Base-by-base conservation (phyloP, 2,329 filamentous ascomycete genomes). In the Colletotrichum echinochloae region DNA sequence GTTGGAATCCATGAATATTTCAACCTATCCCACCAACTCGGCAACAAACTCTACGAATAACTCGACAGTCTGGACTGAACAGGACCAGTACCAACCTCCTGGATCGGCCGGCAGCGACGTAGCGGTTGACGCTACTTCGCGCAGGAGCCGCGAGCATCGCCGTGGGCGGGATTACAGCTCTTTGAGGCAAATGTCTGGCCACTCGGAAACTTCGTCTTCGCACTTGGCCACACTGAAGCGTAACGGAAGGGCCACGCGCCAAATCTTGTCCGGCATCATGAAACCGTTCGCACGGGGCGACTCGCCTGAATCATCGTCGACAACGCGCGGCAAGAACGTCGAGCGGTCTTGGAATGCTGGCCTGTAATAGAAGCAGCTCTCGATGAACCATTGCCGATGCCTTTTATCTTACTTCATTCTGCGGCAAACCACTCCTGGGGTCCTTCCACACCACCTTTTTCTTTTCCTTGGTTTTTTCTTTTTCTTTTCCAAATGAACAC, bases 261-360 rank as follows among this genome's bases (percentile, higher is more conserved):
- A 80, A 6, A 80, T 84, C 9, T 74, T 84, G 18, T 83, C 79
- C 52, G 83, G 83, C 51, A 83, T 84, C 73, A 84, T 84, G 78
- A 79, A 81, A 52, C 83, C 83, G 51, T 82, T 82, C 5, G 79
- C 77, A 1, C 76, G 82, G 35, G 78, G 80, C 30, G 81, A 83
- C 63, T 83, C 82, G 48, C 81, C 82, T 0, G 82, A 83, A n/a
- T 74, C 75, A 9, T 70, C 72, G 26, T 60, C 72, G 26, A 26
- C 61, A 14, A 41, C 66, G 6, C 62, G 70, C 23, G 52, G 63
- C 57, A 73, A 73, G 41, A 70, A 64, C 51, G 28, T 67, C 39
- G 72, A 73, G 46, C 57, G 70, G 33, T 41, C 44, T 14, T 70
- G 70, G 70, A 72, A 63, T 46, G 39, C 64, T 16, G 67, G 67